These are phyloP conservation scores for Teratosphaeria pseudoeucalypti DNA, from an alignment of 2,329 filamentous ascomycete genomes.

Conservation along the genomic window DNA sequence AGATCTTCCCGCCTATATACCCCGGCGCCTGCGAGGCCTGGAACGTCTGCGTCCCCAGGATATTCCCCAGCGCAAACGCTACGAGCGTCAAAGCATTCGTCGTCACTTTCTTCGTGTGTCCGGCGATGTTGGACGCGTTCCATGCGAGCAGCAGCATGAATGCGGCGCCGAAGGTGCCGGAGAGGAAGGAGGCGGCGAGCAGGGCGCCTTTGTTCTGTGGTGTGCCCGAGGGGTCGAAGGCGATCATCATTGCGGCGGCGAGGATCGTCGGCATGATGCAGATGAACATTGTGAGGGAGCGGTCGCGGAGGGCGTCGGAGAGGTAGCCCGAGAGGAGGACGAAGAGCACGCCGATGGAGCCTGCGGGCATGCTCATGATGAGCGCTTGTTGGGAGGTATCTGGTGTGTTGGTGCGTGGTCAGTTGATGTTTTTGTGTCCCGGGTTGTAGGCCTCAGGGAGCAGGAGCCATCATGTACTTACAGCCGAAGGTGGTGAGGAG, in stretches of 20 bases:
- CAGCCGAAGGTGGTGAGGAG: slow-evolving; percentile 1
- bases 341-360: slow-evolving; percentile 1
- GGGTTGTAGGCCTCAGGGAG: no score
- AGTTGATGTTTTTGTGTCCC: not conserved
- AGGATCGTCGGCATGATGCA: slow-evolving; percentile 39
- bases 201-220: slow-evolving; percentile 25
- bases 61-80: slow-evolving; percentile 34
- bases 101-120: slow-evolving; percentile 41
- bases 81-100: slow-evolving; percentile 38
- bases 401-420: not conserved
- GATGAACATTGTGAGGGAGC: slow-evolving; percentile 33
- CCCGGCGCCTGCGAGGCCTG: slow-evolving; percentile 32
- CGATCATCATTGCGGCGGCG: slow-evolving; percentile 31
- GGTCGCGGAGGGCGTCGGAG: slow-evolving; percentile 30
- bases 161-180: slow-evolving; percentile 26
- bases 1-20: slow-evolving; percentile 18
- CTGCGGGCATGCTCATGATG: not conserved
- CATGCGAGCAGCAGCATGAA: slow-evolving; percentile 33
- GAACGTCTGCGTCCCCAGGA: slow-evolving; percentile 37
- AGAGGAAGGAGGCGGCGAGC: slow-evolving; percentile 24
- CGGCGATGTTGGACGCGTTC: slow-evolving; percentile 38
- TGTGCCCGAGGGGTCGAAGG: slow-evolving; percentile 22
- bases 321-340: slow-evolving; percentile 17
- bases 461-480: not conserved
- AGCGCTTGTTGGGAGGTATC: not conserved